These are phyloP conservation scores for Fusarium sp. DNA, from an alignment of 2,329 filamentous ascomycete genomes.

Conservation along the genomic window DNA sequence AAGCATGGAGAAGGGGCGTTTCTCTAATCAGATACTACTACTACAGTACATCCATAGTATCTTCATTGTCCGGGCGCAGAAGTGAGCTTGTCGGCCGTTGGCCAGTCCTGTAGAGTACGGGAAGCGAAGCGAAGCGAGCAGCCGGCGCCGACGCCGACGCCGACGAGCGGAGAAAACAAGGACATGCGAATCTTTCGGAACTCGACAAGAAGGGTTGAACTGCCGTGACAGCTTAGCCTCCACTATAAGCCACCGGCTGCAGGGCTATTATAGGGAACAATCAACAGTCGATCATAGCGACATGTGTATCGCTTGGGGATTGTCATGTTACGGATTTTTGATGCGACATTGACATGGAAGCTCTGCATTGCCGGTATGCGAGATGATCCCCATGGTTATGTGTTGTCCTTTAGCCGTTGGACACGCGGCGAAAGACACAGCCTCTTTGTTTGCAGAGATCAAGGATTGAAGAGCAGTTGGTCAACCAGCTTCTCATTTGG, in stretches of 20 bases:
- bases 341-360: constrained; percentile 33
- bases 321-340: constrained; percentile 20
- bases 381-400: constrained; percentile 25
- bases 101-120: constrained; percentile 1
- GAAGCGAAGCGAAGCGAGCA: constrained; percentile 26
- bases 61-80: constrained; percentile 33
- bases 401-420: constrained; percentile 35
- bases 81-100: constrained; percentile 35
- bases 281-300: constrained; percentile 29
- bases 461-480: constrained; percentile 11
- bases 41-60: constrained; percentile 1
- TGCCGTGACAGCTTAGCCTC: constrained; percentile 18
- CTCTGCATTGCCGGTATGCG: constrained; percentile 18
- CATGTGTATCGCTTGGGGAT: constrained; percentile 2
- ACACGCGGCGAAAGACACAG: constrained; percentile 34
- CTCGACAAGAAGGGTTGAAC: constrained; percentile 14
- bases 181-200: constrained; percentile 13
- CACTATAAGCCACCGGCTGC: constrained; percentile 8
- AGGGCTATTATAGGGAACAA: constrained; percentile 27
- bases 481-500: constrained; percentile 9
- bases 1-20: constrained; percentile 32
- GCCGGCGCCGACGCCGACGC: constrained; percentile 1
- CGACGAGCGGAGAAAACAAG: constrained; percentile 11
- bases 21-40: constrained; percentile 2
- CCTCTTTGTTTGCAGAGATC: constrained; percentile 12